Conservation (phyloP, 169 alveolate genomes). For the Babesia sp. region DNA sequence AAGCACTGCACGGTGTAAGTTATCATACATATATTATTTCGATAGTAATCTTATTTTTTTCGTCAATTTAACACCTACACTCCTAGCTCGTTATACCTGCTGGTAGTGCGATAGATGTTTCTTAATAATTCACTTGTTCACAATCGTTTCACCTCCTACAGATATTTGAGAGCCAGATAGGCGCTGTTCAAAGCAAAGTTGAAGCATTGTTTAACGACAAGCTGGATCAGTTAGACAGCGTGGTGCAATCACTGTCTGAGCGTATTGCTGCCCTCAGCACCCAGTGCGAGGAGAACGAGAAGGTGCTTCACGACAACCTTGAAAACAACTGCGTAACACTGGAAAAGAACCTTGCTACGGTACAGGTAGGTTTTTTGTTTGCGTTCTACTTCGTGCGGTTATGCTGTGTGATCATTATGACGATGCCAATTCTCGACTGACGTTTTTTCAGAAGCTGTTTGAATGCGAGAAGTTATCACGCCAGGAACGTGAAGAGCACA, state of each 20-base stretch:
- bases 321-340: constrained; percentile 55
- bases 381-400: not conserved
- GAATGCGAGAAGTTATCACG: constrained; percentile 57
- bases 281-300: constrained; percentile 56
- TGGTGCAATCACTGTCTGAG: constrained; percentile 54
- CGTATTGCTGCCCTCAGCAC: constrained; percentile 43
- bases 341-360: constrained; percentile 57
- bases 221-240: constrained; percentile 60
- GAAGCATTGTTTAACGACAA: constrained; percentile 56
- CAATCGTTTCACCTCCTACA: not conserved
- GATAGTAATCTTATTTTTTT: no score
- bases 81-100: no score
- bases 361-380: constrained; percentile 40
- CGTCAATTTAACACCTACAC: no score
- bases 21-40: not conserved
- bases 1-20: constrained; percentile 68
- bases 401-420: not conserved
- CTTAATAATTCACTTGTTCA: not conserved
- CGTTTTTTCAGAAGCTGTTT: constrained; percentile 36
- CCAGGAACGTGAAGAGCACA: constrained; percentile 67
- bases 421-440: not conserved
- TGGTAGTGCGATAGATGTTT: no score
- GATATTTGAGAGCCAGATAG: constrained; percentile 65
- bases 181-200: constrained; percentile 57
- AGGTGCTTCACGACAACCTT: constrained; percentile 37